Conservation (phyloP, 202 grass and related monocot species). For the Musa balbisiana region DNA sequence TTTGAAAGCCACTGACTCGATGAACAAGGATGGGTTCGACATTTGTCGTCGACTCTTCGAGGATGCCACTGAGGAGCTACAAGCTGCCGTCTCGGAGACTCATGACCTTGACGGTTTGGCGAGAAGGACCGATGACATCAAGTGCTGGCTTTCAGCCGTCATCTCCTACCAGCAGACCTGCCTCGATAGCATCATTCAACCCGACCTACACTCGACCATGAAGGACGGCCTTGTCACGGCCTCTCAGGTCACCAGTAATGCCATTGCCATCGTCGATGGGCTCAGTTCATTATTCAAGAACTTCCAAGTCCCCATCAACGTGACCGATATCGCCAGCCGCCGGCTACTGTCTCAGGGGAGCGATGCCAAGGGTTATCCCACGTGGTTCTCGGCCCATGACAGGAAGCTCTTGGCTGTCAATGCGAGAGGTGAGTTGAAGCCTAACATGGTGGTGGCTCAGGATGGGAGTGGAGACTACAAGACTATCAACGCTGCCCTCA, state of each 20-base stretch:
- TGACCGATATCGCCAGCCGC: background rate
- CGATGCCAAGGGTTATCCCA: background rate
- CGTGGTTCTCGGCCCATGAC: background rate
- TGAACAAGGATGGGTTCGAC: background rate
- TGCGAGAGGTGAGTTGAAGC: background rate
- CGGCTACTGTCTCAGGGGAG: background rate
- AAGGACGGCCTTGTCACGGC: background rate
- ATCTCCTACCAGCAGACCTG: slow-evolving; percentile 5
- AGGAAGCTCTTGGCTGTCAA: background rate
- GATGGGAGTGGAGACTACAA: slow-evolving; percentile 1
- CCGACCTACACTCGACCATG: background rate
- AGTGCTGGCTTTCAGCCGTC: slow-evolving; percentile 3
- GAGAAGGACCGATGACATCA: background rate
- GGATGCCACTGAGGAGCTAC: background rate
- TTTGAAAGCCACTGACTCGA: background rate
- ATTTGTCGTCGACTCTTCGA: background rate
- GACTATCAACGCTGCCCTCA: slow-evolving; percentile 1
- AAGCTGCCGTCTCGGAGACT: background rate
- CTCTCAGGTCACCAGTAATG: slow-evolving; percentile 1
- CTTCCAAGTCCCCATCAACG: background rate
- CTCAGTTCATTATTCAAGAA: background rate
- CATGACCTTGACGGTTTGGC: background rate
- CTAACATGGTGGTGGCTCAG: slow-evolving; percentile 1
- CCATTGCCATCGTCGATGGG: slow-evolving; percentile 1
- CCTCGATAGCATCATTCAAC: background rate